These are phyloP conservation scores for Ustilago vetiveriae DNA, from an alignment of 1,284 basidiomycete genomes.

Conservation along the genomic window DNA sequence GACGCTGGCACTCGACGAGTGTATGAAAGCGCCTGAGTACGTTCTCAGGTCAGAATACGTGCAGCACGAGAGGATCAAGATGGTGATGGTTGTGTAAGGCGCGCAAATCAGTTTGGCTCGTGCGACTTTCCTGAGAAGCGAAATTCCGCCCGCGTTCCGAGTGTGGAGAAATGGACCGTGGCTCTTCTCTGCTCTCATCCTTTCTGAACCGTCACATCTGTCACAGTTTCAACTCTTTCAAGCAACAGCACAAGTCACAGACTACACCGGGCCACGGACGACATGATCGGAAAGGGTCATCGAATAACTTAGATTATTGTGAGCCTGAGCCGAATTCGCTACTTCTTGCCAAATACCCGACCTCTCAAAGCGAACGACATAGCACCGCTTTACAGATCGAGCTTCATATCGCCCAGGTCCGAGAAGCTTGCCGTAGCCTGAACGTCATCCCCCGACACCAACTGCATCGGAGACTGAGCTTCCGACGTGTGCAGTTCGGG, in stretches of 20 bases:
- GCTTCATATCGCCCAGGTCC: slow-evolving; percentile 43
- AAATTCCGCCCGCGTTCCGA: slow-evolving; percentile 6
- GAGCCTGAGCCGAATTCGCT: too few species aligned
- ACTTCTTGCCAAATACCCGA: too few species aligned
- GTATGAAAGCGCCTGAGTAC: too few species aligned
- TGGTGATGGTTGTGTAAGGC: too few species aligned
- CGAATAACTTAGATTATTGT: too few species aligned
- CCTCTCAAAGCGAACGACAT: too few species aligned
- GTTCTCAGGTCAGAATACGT: too few species aligned
- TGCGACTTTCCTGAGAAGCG: slow-evolving; percentile 3
- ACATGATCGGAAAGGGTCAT: too few species aligned
- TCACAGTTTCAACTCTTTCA: not conserved
- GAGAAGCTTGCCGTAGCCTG: slow-evolving; percentile 23
- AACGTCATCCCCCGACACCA: slow-evolving; percentile 11
- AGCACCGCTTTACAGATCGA: slow-evolving; percentile 24
- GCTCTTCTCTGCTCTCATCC: not conserved
- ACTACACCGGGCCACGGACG: too few species aligned
- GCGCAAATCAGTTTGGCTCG: slow-evolving; percentile 15
- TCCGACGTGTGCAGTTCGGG: slow-evolving; percentile 34
- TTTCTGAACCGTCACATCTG: too few species aligned
- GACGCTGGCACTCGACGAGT: too few species aligned
- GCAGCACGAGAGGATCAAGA: too few species aligned
- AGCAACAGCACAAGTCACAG: not conserved
- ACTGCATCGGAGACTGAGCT: slow-evolving; percentile 46
- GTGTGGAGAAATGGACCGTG: slow-evolving; percentile 7